Conservation (phyloP, 202 grass and related monocot genomes). For the Schoenoplectus triqueter region DNA sequence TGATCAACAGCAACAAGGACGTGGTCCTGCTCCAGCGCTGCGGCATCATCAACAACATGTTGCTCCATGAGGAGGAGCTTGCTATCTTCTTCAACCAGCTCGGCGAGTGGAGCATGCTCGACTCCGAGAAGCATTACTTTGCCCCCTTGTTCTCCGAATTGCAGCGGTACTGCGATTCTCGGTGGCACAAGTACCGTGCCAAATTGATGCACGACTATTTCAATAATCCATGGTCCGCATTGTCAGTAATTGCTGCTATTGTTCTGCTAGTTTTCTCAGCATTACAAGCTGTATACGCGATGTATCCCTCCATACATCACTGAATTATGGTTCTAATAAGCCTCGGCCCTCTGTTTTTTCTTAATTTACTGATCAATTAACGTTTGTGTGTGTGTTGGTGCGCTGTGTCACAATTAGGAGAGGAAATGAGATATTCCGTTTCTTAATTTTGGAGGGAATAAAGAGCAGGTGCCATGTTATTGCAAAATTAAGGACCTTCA, state of each 20-base stretch:
- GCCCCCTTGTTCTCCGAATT: constrained; percentile 13
- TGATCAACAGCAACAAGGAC: constrained; percentile 35
- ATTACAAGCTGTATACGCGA: neutral
- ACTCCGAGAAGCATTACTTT: constrained; percentile 28
- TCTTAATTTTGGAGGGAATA: no score
- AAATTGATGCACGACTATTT: constrained; percentile 44
- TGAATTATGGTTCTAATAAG: neutral
- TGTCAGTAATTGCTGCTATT: constrained; percentile 30
- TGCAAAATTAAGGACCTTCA: no score
- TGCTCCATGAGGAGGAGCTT: constrained; percentile 29
- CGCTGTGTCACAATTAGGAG: no score
- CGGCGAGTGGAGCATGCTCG: neutral
- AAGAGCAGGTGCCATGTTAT: no score
- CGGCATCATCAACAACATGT: constrained; percentile 34
- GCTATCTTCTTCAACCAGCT: constrained; percentile 40
- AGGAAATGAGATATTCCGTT: no score
- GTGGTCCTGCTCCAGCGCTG: constrained; percentile 43
- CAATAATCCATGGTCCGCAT: constrained; percentile 37
- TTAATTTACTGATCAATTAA: neutral
- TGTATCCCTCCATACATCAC: neutral
- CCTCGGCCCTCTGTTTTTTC: neutral
- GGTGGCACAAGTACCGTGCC: constrained; percentile 24
- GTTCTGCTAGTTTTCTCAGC: constrained; percentile 23
- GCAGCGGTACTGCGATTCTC: neutral
- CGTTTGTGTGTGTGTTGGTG: no score